Evolutionary conservation across 306 rosid genomes (phyloP).

Genomic region (Vigna reflexopilosa): DNA sequence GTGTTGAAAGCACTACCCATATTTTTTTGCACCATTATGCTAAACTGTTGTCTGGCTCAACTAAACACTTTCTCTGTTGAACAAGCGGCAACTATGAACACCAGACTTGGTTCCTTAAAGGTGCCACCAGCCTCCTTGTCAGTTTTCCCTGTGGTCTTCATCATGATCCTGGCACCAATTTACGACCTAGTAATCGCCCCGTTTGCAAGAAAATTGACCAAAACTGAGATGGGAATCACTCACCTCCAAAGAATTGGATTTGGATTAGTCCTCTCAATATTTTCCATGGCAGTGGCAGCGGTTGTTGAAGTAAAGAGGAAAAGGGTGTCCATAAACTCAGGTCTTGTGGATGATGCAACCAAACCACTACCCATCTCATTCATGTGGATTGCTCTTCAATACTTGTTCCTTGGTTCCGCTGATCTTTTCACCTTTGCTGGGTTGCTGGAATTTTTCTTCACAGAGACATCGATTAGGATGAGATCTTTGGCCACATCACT

Average conservation of each 20-base stretch:
- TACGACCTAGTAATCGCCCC: slow-evolving; percentile 86
- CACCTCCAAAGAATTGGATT: slow-evolving; percentile 87
- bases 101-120: slow-evolving; percentile 72
- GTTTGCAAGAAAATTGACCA: slow-evolving; percentile 65
- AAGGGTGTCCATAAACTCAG: slow-evolving; percentile 57
- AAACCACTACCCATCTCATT: slow-evolving; percentile 76
- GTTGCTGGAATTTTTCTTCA: slow-evolving; percentile 86
- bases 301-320: slow-evolving; percentile 80
- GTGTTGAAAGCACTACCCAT: slow-evolving; percentile 77
- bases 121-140: slow-evolving; percentile 95
- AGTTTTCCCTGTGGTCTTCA: slow-evolving; percentile 83
- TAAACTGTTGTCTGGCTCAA: slow-evolving; percentile 91
- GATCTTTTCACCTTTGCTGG: slow-evolving; percentile 97
- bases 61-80: slow-evolving; percentile 91
- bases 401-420: slow-evolving; percentile 88
- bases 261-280: slow-evolving; percentile 76
- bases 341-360: slow-evolving; percentile 53
- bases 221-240: slow-evolving; percentile 79
- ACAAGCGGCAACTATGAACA: slow-evolving; percentile 94
- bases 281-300: slow-evolving; percentile 92
- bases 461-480: slow-evolving; percentile 88
- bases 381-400: slow-evolving; percentile 87
- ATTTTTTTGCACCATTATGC: slow-evolving; percentile 86
- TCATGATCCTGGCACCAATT: slow-evolving; percentile 79
- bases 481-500: slow-evolving; percentile 93